Percentiles rank a stretch among this genome's conserved stretches.
phyloP scores from a whole-genome alignment of 2,329 filamentous ascomycete species.

The Zymoseptoria ardabiliae region DNA sequence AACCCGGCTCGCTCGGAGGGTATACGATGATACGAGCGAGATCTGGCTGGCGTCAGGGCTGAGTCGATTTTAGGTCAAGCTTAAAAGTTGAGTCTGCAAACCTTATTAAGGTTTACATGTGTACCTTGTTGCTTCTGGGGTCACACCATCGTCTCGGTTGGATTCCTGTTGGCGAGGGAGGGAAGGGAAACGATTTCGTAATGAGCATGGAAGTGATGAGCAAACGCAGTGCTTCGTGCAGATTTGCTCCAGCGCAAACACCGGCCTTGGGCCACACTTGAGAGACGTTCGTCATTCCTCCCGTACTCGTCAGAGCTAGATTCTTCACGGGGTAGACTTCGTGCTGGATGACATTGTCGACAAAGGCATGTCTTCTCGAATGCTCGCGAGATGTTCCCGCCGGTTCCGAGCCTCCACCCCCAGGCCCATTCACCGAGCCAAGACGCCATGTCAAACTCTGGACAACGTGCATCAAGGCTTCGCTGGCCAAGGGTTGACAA shows the following conservation, averaged over 20 bases:
- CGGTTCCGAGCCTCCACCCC: not conserved
- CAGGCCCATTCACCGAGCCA: not conserved
- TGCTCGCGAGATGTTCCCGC: not conserved
- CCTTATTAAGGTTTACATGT: not conserved
- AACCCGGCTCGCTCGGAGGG: not conserved
- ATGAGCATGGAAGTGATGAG: not conserved
- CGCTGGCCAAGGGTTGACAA: not conserved
- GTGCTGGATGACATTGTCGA: not conserved
- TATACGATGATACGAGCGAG: too few species aligned
- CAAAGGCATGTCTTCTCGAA: not conserved
- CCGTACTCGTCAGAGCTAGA: too few species aligned
- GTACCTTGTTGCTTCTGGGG: not conserved
- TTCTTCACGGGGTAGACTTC: not conserved
- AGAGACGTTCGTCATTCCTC: too few species aligned
- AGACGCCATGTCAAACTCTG: not conserved
- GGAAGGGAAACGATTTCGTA: not conserved
- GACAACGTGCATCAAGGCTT: not conserved
- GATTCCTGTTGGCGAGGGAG: too few species aligned
- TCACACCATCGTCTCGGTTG: not conserved
- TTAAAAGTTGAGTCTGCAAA: not conserved
- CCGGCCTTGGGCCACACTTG: too few species aligned
- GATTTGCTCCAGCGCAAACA: too few species aligned
- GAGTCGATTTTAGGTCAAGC: not conserved
- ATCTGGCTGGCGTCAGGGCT: not conserved
- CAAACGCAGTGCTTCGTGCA: too few species aligned